These are phyloP conservation scores for Talaromyces funiculosus DNA, from an alignment of 2,329 filamentous ascomycete genomes.

Conservation along the genomic window DNA sequence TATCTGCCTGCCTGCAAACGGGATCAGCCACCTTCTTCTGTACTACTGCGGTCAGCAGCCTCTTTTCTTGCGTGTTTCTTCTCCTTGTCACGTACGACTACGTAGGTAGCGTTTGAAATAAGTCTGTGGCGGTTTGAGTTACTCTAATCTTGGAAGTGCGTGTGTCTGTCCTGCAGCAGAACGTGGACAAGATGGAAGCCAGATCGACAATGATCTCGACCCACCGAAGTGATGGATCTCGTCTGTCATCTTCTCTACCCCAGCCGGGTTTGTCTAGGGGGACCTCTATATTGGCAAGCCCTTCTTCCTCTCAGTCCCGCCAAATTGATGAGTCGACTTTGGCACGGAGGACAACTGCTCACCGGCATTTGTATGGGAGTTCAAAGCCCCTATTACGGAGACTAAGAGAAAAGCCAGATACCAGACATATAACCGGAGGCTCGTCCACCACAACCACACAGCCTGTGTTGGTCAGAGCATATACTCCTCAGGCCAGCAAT, in stretches of 20 bases:
- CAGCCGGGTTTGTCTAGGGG: constrained; percentile 28
- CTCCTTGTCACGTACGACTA: neutral
- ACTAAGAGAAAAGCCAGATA: constrained; percentile 23
- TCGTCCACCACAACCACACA: constrained; percentile 32
- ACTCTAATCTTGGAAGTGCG: neutral
- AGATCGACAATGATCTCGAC: constrained; percentile 25
- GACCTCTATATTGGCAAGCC: constrained; percentile 2
- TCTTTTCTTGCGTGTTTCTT: neutral
- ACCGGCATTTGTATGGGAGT: constrained; percentile 30
- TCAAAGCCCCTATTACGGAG: constrained; percentile 23
- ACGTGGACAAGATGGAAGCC: constrained; percentile 29
- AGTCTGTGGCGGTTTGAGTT: constrained; percentile 1
- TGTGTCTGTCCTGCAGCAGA: constrained; percentile 7
- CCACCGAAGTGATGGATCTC: constrained; percentile 22
- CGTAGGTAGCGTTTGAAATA: constrained; percentile 3
- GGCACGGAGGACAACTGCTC: constrained; percentile 26
- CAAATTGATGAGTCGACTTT: constrained; percentile 28
- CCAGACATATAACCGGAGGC: constrained; percentile 19
- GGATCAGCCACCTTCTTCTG: neutral
- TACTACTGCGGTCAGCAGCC: constrained; percentile 8
- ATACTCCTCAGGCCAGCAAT: constrained; percentile 28
- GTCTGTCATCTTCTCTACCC: constrained; percentile 26
- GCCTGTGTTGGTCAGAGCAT: constrained; percentile 41
- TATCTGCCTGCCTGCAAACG: neutral
- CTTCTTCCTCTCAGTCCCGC: constrained; percentile 22